Conservation (phyloP, 306 rosid species). For the Neltuma alba region DNA sequence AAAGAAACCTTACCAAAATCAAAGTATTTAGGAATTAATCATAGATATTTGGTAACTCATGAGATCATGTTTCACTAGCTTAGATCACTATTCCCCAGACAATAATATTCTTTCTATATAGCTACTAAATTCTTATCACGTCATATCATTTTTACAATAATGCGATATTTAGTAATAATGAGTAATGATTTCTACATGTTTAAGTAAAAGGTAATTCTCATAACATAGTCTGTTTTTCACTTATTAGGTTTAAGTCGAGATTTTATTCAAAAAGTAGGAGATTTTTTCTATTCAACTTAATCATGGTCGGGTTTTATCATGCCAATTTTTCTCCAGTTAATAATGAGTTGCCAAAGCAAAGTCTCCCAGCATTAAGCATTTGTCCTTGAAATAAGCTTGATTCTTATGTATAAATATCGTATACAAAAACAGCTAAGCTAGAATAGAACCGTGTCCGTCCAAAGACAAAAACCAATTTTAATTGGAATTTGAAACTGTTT, state of each 20-base stretch:
- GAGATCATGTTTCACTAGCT: slow-evolving; percentile 10
- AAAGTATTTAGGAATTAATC: background rate
- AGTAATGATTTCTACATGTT: background rate
- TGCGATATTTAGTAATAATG: background rate
- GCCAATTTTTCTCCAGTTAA: background rate
- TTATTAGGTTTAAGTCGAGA: background rate
- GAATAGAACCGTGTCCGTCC: background rate
- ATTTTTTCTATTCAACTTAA: background rate
- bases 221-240: background rate
- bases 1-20: background rate
- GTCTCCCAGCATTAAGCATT: background rate
- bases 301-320: background rate
- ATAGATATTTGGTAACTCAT: background rate
- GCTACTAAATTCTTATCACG: background rate
- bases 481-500: background rate
- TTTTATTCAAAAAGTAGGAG: background rate
- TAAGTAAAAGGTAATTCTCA: background rate
- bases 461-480: background rate
- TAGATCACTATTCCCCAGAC: background rate
- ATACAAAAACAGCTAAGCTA: background rate
- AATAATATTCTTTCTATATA: background rate
- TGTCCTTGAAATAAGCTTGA: background rate
- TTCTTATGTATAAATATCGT: background rate
- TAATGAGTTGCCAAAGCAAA: slow-evolving; percentile 7
- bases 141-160: background rate